These are phyloP conservation scores for Papilionanthe hybrid DNA, from an alignment of 116 monocot species.

Conservation along the genomic window DNA sequence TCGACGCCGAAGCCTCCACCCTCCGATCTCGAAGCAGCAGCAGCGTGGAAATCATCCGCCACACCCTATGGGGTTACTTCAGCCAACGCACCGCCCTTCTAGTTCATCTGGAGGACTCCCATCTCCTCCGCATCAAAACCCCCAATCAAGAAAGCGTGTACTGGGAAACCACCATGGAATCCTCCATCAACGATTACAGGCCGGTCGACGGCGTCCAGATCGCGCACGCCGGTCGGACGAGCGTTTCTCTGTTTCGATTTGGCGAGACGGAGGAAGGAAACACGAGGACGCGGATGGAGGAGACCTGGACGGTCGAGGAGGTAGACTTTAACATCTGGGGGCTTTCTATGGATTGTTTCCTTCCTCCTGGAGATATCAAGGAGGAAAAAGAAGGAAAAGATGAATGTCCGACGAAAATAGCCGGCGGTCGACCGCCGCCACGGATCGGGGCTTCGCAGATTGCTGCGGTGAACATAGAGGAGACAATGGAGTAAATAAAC, in stretches of 20 bases:
- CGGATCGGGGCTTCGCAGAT: constrained; percentile 14
- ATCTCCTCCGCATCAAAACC: constrained; percentile 57
- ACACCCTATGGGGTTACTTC: constrained; percentile 90
- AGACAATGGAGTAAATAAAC: not conserved
- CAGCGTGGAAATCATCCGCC: constrained; percentile 70
- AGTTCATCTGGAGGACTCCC: constrained; percentile 69
- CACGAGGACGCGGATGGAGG: constrained; percentile 66
- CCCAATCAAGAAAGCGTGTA: constrained; percentile 36
- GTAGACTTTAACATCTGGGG: constrained; percentile 20
- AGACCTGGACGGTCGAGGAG: constrained; percentile 45
- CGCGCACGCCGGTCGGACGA: constrained; percentile 61
- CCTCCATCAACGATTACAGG: constrained; percentile 61
- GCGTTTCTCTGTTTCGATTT: constrained; percentile 52
- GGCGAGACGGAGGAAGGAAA: constrained; percentile 41
- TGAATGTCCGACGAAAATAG: not conserved
- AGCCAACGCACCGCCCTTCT: constrained; percentile 78
- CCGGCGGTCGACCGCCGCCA: not conserved
- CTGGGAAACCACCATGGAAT: constrained; percentile 94
- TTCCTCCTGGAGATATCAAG: constrained; percentile 17
- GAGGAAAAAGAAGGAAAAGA: constrained; percentile 14
- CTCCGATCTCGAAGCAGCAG: constrained; percentile 62
- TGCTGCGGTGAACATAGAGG: constrained; percentile 19
- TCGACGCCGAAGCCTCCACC: constrained; percentile 52
- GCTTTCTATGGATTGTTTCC: constrained; percentile 19
- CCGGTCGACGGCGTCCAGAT: constrained; percentile 74